Base-by-base conservation (phyloP, 306 rosid genomes). In the Cucumis cinereus region DNA sequence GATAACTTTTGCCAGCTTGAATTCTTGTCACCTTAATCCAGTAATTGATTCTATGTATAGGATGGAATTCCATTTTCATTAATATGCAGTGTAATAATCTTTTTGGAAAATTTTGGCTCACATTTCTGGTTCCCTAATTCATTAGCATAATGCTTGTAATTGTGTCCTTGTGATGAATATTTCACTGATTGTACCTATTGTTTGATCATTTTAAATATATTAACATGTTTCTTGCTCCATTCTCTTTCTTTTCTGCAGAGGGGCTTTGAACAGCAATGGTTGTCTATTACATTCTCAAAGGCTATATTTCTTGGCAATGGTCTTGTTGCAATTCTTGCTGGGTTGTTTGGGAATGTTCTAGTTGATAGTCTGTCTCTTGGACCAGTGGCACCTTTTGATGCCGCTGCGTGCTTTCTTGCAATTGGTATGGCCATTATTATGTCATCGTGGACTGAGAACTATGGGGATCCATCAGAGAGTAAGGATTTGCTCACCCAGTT, bases 321-420 rank as follows among this genome's bases (percentile, higher is more conserved):
- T 73, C 90, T 92, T 49, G 74, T 89, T 74, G 99, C 98, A 79
- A 95, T 95, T 77, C 58, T 92, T 52, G 35, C 98, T 82, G 99
- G 98, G 26, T 82, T 95, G 80, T 85, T 95, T 84, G 98, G 98
- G 75, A 95, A 95, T 83, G 84, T 95, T 64, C 91, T 95, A 75
- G 99, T 92, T 49, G 90, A 90, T 84, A 78, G 91, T 20, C 77
- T 95, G 82, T 81, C 85, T 82, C 92, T 90, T 66, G 98, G 99
- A 81, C 98, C 98, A 11, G 98, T 95, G 77, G 90, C 99, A 38
- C 99, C 99, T 81, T 92, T 95, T 82, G 99, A 95, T 79, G 99
- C 97, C 72, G 99, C 99, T 82, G 86, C 97, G 9, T 92, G 98
- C 87, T 92, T 95, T 83, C 92, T 92, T 76, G 96, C 96, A 53